Evolutionary conservation across 2,329 filamentous ascomycete genomes (phyloP), one percentile per base, ranked within the genome.

Genomic region (Orbilia javanica): DNA sequence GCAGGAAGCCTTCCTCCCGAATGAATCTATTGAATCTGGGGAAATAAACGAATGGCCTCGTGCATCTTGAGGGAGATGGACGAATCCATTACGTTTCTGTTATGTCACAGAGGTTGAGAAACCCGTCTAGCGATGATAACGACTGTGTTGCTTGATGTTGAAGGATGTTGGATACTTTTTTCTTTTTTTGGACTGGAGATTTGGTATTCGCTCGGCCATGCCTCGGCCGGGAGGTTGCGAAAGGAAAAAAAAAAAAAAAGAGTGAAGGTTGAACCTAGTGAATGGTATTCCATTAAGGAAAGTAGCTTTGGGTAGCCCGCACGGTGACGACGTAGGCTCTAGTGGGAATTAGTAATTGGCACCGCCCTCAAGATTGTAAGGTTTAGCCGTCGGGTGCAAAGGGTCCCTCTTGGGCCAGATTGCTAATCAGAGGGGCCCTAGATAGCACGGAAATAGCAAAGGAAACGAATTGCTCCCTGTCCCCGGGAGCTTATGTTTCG

Each of bases 51-150:
- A 7, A 48, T 48, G 55, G 55, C 53, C 57, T 13, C 57, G 65
- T 70, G 55, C 25, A 60, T 60, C 18, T n/a, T 42, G 57, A 76
- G 46, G 44, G 53, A 42, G 22, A 18, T 44, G 20, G 34, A 18
- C 57, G 15, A 60, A 39, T 42, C 11, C 29, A 77, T 77, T 77
- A 77, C 73, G 73, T 77, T 77, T 70, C 73, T 77, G 73, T 77
- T 77, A 77, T 71, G 72, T 76, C 72, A 76, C 69, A 13, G 11
- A 39, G 8, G n/a, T 39, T 5, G 1, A 4, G 11, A 3, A n/a
- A n/a, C n/a, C n/a, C n/a, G 36, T 15, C 8, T 39, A 39, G n/a
- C n/a, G n/a, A n/a, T n/a, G n/a, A n/a, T n/a, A n/a, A n/a, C n/a
- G n/a, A n/a, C 2, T 60, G 71, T 52, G 71, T 75, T 75, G 70